Conservation (phyloP, 2,329 filamentous ascomycete species). For the Fusarium heterosporum region DNA sequence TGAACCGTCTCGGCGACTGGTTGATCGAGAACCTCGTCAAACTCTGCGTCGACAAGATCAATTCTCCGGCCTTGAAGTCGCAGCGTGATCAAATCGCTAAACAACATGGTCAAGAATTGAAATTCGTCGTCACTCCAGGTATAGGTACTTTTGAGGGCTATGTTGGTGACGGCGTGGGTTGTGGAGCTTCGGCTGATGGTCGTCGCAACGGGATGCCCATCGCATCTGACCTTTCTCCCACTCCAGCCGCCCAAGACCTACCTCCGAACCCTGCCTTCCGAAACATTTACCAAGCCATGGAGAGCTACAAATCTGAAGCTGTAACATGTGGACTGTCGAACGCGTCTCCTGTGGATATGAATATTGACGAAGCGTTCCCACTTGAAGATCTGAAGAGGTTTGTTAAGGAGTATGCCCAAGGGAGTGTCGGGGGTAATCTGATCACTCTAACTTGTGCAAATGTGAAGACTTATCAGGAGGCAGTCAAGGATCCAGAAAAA, state of each 20-base stretch:
- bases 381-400: no score
- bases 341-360: no score
- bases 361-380: no score
- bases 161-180: background rate
- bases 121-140: background rate
- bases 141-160: background rate
- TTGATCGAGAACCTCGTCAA: background rate
- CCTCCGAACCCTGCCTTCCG: no score
- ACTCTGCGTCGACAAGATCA: background rate
- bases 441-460: no score
- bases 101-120: background rate
- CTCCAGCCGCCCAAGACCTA: background rate
- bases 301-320: no score
- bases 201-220: background rate
- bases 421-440: no score
- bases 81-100: background rate
- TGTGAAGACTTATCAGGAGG: no score
- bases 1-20: background rate
- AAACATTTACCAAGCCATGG: no score
- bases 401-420: no score
- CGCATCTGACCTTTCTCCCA: background rate
- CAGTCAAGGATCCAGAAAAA: no score
- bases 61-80: background rate
- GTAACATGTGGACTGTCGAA: no score
- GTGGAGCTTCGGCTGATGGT: background rate